Evolutionary conservation across 116 monocot genomes (phyloP), one percentile per base, ranked within the genome.

Genomic region (Posidonia oceanica): DNA sequence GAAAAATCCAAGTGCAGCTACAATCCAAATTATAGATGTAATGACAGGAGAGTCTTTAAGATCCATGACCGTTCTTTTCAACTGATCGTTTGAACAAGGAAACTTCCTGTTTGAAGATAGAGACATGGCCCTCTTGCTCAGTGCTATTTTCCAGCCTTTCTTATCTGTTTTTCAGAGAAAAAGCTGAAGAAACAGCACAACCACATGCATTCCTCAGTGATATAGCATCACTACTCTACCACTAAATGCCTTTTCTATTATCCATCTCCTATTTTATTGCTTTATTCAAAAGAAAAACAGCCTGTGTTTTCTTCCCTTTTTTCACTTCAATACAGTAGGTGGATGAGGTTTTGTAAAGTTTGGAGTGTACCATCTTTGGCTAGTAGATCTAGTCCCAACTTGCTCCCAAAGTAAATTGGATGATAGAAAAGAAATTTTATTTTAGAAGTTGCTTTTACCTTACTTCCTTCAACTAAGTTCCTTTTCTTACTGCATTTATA

Each of bases 131-230:
- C 39, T 41, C 38, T 64, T 64, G 13, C 41, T 39, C 64, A 16
- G 64, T 42, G 64, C 2, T 29, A 22, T 18, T 40, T 64, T 16
- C 14, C 64, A 21, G 37, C 29, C 38, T 61, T 61, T 61, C 17
- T 3, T 20, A 38, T 64, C 3, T 64, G 20, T 41, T 42, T 38
- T 64, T 41, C 8, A 41, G 41, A n/a, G 64, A 17, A 64, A 64
- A 64, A 40, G 39, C 14, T 8, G 41, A 64, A 40, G 64, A 64
- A 64, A 64, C 39, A 40, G 64, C 40, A 64, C 17, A 64, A 15
- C 39, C 64, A 40, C 64, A 42, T 64, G 64, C 4, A 16, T 14
- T 11, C 15, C 39, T 64, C 5, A 16, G 14, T 64, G 40, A 40
- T 39, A 11, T 17, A 39, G 64, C 39, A 64, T 39, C 64, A 10